phyloP scores from a whole-genome alignment of 352 stramenopile species.

The Proteromonas lacertae region DNA sequence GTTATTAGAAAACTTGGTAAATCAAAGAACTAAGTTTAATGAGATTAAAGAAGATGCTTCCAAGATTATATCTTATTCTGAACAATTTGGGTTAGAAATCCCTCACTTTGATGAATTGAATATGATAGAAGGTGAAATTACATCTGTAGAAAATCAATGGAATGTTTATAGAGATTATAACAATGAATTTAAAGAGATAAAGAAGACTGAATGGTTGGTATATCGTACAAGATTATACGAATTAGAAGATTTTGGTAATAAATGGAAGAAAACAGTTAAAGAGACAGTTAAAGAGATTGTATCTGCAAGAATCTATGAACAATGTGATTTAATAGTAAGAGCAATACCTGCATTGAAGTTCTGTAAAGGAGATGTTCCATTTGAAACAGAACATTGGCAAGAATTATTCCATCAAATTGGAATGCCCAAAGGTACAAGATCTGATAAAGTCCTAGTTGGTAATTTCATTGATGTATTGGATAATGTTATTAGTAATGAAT shows the following conservation, averaged over 20 bases:
- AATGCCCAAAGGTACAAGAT: conserved; percentile 30
- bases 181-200: conserved; percentile 25
- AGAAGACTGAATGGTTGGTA: conserved; percentile 48
- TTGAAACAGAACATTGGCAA: conserved; percentile 79
- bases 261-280: conserved; percentile 50
- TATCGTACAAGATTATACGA: conserved; percentile 63
- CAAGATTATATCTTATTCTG: conserved; percentile 27
- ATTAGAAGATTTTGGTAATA: conserved; percentile 43
- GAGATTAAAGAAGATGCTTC: conserved; percentile 20
- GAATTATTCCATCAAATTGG: conserved; percentile 55
- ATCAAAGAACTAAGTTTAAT: conserved; percentile 37
- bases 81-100: conserved; percentile 35
- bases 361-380: conserved; percentile 55
- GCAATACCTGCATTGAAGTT: conserved; percentile 60
- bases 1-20: conserved; percentile 32
- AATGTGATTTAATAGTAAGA: conserved; percentile 35
- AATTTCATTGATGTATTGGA: conserved; percentile 58
- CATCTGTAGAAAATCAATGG: conserved; percentile 28
- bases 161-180: conserved; percentile 39
- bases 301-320: conserved; percentile 28
- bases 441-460: conserved; percentile 44
- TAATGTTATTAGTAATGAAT: conserved; percentile 24
- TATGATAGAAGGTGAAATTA: conserved; percentile 29
- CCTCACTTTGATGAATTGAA: conserved; percentile 36
- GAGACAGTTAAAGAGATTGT: conserved; percentile 14